Conservation (phyloP, 768 basidiomycete species). For the Chalciporus sphaerocephalus region DNA sequence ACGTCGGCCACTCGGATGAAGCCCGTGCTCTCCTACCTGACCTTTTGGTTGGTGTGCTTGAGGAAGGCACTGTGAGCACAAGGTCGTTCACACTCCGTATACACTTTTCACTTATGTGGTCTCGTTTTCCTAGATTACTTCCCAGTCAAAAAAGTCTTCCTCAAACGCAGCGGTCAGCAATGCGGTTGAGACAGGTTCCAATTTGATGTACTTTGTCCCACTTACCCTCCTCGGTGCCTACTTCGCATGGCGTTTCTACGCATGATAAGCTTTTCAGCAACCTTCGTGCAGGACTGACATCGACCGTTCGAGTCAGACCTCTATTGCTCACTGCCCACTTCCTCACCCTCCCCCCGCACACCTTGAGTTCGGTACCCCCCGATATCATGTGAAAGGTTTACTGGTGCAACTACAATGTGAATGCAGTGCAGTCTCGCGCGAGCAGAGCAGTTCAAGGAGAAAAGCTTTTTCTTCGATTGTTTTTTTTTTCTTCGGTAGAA, state of each 20-base stretch:
- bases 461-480: no score
- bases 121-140: conserved; percentile 39
- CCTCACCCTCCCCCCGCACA: no score
- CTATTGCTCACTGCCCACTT: conserved; percentile 8
- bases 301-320: not conserved
- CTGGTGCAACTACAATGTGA: no score
- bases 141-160: conserved; percentile 48
- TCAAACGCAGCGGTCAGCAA: conserved; percentile 37
- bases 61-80: conserved; percentile 56
- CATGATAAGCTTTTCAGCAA: conserved; percentile 12
- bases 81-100: not conserved
- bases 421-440: no score
- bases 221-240: conserved; percentile 75
- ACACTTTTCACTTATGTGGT: not conserved
- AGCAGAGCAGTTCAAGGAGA: no score
- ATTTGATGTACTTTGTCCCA: conserved; percentile 81
- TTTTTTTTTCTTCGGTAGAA: no score
- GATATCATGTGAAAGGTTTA: conserved; percentile 12
- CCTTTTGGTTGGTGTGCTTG: conserved; percentile 81
- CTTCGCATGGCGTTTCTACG: conserved; percentile 83
- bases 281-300: not conserved
- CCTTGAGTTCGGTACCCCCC: no score
- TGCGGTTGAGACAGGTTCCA: conserved; percentile 65
- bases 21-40: conserved; percentile 79
- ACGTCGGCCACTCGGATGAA: conserved; percentile 98